These are phyloP conservation scores for Stephanodiscus minutulus DNA, from an alignment of 108 stramenopile genomes.

Conservation along the genomic window DNA sequence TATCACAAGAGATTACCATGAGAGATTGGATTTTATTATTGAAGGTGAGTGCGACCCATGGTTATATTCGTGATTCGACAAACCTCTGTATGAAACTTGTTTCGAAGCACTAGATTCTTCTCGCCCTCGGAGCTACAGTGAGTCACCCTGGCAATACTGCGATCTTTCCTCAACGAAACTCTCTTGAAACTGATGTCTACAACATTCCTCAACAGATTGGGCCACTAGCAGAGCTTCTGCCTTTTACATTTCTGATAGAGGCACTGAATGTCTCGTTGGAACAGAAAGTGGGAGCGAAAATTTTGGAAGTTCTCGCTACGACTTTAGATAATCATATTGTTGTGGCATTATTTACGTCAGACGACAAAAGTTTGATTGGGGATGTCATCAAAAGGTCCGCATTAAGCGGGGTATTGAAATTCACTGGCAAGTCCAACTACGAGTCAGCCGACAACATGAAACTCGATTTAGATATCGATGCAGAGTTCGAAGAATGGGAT, in stretches of 20 bases:
- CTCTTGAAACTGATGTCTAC: not conserved
- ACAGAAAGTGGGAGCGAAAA: conserved; percentile 41
- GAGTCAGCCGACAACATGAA: conserved; percentile 21
- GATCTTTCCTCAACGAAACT: not conserved
- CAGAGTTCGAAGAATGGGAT: conserved; percentile 50
- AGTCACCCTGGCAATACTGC: no score
- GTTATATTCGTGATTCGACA: no score
- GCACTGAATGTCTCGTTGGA: conserved; percentile 46
- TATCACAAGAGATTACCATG: conserved; percentile 28
- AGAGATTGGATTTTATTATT: conserved; percentile 40
- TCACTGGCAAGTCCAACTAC: conserved; percentile 44
- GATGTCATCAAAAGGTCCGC: conserved; percentile 43
- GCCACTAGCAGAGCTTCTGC: conserved; percentile 34
- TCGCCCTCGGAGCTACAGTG: no score
- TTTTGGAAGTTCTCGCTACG: conserved; percentile 31
- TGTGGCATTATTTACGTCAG: conserved; percentile 38
- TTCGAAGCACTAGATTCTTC: no score
- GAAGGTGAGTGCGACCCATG: conserved; percentile 11
- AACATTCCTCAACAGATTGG: conserved; percentile 13
- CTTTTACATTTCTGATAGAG: conserved; percentile 39
- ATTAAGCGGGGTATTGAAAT: conserved; percentile 38
- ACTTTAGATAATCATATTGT: conserved; percentile 35
- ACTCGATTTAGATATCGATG: conserved; percentile 29
- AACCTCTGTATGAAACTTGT: no score
- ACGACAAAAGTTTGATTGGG: conserved; percentile 40